Percentiles rank a stretch among this genome's conserved stretches.
Conservation (phyloP, 768 basidiomycete species). For the Amanita rimosa region DNA sequence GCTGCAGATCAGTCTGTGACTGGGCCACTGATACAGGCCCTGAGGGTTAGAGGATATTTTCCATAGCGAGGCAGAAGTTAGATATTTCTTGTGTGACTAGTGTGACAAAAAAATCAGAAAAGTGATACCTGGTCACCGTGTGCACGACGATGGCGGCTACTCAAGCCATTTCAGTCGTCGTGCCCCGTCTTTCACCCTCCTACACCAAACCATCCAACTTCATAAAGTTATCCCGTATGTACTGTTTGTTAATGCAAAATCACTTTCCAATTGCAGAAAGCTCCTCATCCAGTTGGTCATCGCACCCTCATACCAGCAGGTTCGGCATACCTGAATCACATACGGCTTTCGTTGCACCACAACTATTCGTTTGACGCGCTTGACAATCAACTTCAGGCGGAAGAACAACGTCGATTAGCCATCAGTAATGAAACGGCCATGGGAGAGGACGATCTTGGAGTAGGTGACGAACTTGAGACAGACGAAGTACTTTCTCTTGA, state of each 20-base stretch:
- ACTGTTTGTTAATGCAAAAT: not conserved
- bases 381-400: slow-evolving; percentile 47
- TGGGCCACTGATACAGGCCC: slow-evolving; percentile 16
- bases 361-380: slow-evolving; percentile 75
- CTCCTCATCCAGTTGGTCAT: slow-evolving; percentile 27
- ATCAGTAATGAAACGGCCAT: slow-evolving; percentile 32
- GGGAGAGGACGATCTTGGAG: slow-evolving; percentile 79
- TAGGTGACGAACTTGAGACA: slow-evolving; percentile 84
- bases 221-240: slow-evolving; percentile 16
- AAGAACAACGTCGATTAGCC: slow-evolving; percentile 33
- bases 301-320: slow-evolving; percentile 71
- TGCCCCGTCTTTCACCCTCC: slow-evolving; percentile 23
- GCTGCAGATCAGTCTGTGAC: slow-evolving; percentile 18
- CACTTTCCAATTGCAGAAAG: slow-evolving; percentile 7
- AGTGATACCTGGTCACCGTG: not conserved
- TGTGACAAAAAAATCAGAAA: slow-evolving; percentile 4
- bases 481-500: slow-evolving; percentile 63
- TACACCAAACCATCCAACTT: slow-evolving; percentile 27
- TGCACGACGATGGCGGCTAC: slow-evolving; percentile 16
- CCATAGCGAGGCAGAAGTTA: slow-evolving; percentile 8
- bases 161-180: slow-evolving; percentile 18
- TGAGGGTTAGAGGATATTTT: slow-evolving; percentile 16
- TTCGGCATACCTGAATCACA: slow-evolving; percentile 75
- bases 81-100: not conserved
- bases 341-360: slow-evolving; percentile 64